These are phyloP conservation scores for Cardamine resedifolia DNA, from an alignment of 345 rosid species.

Conservation along the genomic window DNA sequence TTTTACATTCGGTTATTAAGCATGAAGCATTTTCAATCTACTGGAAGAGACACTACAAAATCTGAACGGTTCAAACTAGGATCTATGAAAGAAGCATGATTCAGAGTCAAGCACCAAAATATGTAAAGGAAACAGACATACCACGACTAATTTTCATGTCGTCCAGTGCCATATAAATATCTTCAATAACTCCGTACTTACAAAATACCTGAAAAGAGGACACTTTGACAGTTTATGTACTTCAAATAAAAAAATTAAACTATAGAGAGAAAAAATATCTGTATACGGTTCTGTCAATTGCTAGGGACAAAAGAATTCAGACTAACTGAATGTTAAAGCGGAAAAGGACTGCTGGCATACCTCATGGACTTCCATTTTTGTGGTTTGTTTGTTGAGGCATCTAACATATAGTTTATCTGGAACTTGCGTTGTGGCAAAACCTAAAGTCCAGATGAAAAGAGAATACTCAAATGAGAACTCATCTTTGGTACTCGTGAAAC, in stretches of 20 bases:
- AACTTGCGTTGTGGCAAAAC: slow-evolving; percentile 39
- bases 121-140: slow-evolving; percentile 35
- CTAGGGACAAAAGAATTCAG: too few species aligned
- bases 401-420: slow-evolving; percentile 77
- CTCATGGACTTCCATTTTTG: slow-evolving; percentile 67
- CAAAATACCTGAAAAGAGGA: slow-evolving; percentile 64
- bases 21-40: not conserved
- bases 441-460: slow-evolving; percentile 12
- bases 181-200: slow-evolving; percentile 67
- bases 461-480: slow-evolving; percentile 16
- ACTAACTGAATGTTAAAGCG: too few species aligned
- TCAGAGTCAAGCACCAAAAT: not conserved
- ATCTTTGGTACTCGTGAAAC: not conserved
- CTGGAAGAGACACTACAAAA: slow-evolving; percentile 7
- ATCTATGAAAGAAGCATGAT: slow-evolving; percentile 1
- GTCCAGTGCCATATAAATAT: slow-evolving; percentile 65
- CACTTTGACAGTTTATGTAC: not conserved
- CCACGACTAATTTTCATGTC: slow-evolving; percentile 72
- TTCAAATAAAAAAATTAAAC: slow-evolving; percentile 7
- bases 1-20: not conserved
- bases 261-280: too few species aligned
- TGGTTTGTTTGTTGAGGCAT: slow-evolving; percentile 62
- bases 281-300: too few species aligned
- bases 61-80: not conserved
- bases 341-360: slow-evolving; percentile 41